Percentiles rank a stretch among this genome's conserved stretches.
Conservation (phyloP, 139 green algal species). For the Chlamydomonas eustigma region DNA sequence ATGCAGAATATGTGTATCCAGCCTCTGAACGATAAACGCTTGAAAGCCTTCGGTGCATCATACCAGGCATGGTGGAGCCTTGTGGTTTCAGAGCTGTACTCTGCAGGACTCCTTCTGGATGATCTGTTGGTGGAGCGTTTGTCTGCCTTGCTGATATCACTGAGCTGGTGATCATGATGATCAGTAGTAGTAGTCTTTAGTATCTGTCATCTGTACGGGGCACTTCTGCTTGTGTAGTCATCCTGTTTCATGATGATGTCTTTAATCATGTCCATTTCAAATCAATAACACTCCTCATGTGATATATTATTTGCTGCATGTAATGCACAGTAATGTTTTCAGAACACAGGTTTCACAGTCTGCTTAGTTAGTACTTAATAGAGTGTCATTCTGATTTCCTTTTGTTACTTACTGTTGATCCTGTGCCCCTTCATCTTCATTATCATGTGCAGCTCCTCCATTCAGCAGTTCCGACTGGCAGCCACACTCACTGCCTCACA, state of each 20-base stretch:
- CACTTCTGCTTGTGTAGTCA: background rate
- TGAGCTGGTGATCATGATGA: background rate
- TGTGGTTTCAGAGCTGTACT: slow-evolving; percentile 17
- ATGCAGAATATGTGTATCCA: background rate
- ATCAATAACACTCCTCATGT: background rate
- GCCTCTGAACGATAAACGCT: slow-evolving; percentile 15
- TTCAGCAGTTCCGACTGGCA: slow-evolving; percentile 18
- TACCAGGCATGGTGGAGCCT: background rate
- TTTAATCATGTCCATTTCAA: background rate
- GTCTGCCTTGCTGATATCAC: background rate
- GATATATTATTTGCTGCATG: too few relatives aligned
- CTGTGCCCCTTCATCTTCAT: background rate
- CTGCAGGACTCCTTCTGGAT: slow-evolving; percentile 14
- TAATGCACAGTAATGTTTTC: background rate
- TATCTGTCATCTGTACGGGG: background rate
- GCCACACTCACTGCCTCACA: slow-evolving; percentile 11
- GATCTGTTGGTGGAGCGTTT: slow-evolving; percentile 18
- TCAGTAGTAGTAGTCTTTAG: background rate
- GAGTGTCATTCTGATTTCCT: background rate
- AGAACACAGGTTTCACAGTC: background rate
- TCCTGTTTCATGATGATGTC: too few relatives aligned
- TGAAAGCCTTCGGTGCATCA: background rate
- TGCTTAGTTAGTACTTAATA: background rate
- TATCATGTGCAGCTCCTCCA: background rate
- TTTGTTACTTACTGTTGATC: background rate